These are phyloP conservation scores for Rhizopus arrhizus DNA, from an alignment of 371 early-diverging fungal genomes.

Conservation along the genomic window DNA sequence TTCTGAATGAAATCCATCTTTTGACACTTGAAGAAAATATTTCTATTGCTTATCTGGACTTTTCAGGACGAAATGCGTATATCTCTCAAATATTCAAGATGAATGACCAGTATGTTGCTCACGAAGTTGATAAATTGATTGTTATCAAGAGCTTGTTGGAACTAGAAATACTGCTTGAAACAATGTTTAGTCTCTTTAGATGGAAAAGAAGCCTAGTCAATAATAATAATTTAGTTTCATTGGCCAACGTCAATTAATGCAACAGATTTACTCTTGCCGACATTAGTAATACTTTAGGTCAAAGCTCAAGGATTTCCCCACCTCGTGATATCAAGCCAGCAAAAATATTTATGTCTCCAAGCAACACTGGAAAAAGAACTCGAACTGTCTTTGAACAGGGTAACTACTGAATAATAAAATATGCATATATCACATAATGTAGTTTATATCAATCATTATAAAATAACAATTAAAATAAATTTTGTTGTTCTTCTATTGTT, in stretches of 20 bases:
- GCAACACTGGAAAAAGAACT: conserved; percentile 17
- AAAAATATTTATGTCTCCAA: conserved; percentile 14
- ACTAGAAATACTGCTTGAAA: conserved; percentile 3
- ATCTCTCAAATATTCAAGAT: conserved; percentile 15
- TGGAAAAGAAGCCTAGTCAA: conserved; percentile 17
- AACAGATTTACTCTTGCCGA: conserved; percentile 15
- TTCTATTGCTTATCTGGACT: conserved; percentile 18
- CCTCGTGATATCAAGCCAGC: conserved; percentile 11
- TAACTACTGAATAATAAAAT: conserved; percentile 1
- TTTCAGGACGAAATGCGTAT: conserved; percentile 15
- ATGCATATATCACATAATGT: not conserved
- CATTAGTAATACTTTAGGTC: conserved; percentile 1
- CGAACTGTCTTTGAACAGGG: conserved; percentile 15
- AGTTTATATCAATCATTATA: not conserved
- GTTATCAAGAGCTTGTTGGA: conserved; percentile 19
- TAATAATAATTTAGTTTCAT: conserved; percentile 15
- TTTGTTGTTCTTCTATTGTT: not conserved
- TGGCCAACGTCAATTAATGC: conserved; percentile 12
- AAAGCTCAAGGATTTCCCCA: conserved; percentile 1
- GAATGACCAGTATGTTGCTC: conserved; percentile 12
- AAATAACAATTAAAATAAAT: not conserved
- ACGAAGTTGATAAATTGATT: conserved; percentile 16
- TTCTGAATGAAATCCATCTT: conserved; percentile 18
- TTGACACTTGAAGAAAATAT: conserved; percentile 13
- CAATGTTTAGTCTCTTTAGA: conserved; percentile 14